These are phyloP conservation scores for Striga asiatica DNA, from an alignment of 257 asterid species.

Conservation along the genomic window DNA sequence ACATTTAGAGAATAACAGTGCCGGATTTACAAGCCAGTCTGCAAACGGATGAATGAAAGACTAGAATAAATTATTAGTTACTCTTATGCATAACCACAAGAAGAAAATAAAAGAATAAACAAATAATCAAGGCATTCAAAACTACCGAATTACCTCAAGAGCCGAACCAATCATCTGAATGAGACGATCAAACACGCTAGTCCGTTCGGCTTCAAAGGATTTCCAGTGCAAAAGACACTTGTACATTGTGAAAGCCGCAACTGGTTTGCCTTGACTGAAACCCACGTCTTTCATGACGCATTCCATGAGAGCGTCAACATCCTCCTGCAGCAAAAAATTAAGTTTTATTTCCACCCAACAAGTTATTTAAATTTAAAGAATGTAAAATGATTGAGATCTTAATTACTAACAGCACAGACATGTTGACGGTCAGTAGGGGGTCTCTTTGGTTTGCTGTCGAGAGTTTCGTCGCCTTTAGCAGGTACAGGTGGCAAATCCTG, in stretches of 20 bases:
- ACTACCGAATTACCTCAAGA: conserved; percentile 56
- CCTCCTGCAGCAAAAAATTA: conserved; percentile 55
- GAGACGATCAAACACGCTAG: conserved; percentile 97
- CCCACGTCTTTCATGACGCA: conserved; percentile 83
- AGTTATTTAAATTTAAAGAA: background rate
- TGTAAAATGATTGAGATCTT: background rate
- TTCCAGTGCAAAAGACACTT: conserved; percentile 97
- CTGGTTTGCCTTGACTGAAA: conserved; percentile 97
- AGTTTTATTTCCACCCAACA: conserved; percentile 9
- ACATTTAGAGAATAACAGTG: no score
- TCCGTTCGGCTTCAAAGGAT: conserved; percentile 97
- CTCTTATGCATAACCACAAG: no score
- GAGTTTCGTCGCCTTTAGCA: conserved; percentile 52
- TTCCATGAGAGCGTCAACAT: conserved; percentile 88
- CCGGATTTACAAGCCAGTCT: no score
- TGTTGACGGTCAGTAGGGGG: conserved; percentile 81
- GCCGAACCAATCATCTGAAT: conserved; percentile 96
- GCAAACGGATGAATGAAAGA: no score
- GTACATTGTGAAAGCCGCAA: conserved; percentile 94
- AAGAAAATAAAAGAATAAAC: no score
- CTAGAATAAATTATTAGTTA: no score
- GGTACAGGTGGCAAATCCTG: conserved; percentile 61
- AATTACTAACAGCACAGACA: conserved; percentile 33
- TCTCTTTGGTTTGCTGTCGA: conserved; percentile 71
- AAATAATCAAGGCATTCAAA: no score